Evolutionary conservation across 2,329 filamentous ascomycete genomes (phyloP), one percentile per base, ranked within the genome.

Genomic region (Salinomyces thailandicus): DNA sequence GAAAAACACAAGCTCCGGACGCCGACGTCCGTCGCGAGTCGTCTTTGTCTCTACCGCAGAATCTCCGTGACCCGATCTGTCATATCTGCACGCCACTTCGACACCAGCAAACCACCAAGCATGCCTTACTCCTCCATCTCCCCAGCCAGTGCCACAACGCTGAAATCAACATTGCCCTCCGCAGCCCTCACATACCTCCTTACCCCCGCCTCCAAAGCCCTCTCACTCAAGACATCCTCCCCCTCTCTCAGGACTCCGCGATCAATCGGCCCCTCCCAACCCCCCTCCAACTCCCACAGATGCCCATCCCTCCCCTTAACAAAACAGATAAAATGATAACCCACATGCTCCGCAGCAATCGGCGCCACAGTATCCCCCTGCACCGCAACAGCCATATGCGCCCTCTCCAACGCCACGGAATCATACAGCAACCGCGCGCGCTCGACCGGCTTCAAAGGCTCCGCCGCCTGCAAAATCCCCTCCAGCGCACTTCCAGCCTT

Each of bases 341-440:
- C 54, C 4, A 54, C 50, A 0, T 53, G 52, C 22, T 58, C 55
- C 1, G 43, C 44, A 1, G 52, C 42, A 11, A 32, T 28, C 3
- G 62, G 62, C 2, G 56, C 49, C 2, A 35, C 32, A 0, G 63
- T 61, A 39, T 69, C 63, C 0, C 67, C 66, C 17, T 59, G 47
- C 34, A 51, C 39, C n/a, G 61, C 65, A 12, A 59, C 62, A 14
- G 60, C 55, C 42, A 57, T 56, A 48, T 68, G 64, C 8, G 62
- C 63, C 26, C 51, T 43, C 47, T 68, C 65, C 5, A 69, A 58
- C 20, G 50, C 59, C 4, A 59, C 53, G 1, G 60, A 66, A 35
- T 73, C 58, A 41, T 73, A 70, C 4, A 77, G 58, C 15, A 73
- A 57, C 33, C 63, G 54, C 1, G 72, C 71, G n/a, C 72, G 62